phyloP scores from a whole-genome alignment of 1,139 yeast genomes.

The Candida neerlandica region DNA sequence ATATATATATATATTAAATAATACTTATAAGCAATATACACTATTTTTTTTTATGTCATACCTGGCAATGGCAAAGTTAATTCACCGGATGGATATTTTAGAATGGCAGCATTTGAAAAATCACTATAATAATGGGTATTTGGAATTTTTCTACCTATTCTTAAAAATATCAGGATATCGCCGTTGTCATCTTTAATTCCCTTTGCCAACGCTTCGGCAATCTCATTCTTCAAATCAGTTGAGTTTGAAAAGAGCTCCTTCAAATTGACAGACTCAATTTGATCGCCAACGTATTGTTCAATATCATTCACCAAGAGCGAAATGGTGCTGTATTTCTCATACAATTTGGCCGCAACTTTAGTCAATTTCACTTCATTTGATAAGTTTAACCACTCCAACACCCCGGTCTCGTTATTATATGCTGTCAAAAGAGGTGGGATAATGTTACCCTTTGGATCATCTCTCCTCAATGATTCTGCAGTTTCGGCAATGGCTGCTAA shows the following conservation, averaged over 20 bases:
- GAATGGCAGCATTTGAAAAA: constrained; percentile 58
- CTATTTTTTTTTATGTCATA: constrained; percentile 25
- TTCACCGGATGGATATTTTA: constrained; percentile 60
- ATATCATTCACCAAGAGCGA: constrained; percentile 77
- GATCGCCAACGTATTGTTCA: constrained; percentile 66
- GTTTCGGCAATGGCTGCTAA: constrained; percentile 89
- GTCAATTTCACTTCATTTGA: constrained; percentile 11
- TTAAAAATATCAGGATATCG: constrained; percentile 47
- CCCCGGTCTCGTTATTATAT: constrained; percentile 34
- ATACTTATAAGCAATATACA: not conserved
- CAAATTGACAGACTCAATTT: constrained; percentile 43
- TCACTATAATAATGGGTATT: constrained; percentile 46
- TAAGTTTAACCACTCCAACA: constrained; percentile 34
- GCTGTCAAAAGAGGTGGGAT: constrained; percentile 46
- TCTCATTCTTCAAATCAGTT: constrained; percentile 30
- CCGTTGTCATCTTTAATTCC: constrained; percentile 27
- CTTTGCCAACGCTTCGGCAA: constrained; percentile 29
- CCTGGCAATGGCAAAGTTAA: constrained; percentile 51
- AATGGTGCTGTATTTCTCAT: constrained; percentile 41
- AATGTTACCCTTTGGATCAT: constrained; percentile 69
- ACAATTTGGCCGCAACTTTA: constrained; percentile 14
- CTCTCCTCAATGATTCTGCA: constrained; percentile 62
- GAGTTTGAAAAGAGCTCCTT: constrained; percentile 38
- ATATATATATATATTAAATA: not conserved
- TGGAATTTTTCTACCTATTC: constrained; percentile 57